Evolutionary conservation across 768 basidiomycete genomes (phyloP).

Genomic region (Leucocoprinus leucothites): DNA sequence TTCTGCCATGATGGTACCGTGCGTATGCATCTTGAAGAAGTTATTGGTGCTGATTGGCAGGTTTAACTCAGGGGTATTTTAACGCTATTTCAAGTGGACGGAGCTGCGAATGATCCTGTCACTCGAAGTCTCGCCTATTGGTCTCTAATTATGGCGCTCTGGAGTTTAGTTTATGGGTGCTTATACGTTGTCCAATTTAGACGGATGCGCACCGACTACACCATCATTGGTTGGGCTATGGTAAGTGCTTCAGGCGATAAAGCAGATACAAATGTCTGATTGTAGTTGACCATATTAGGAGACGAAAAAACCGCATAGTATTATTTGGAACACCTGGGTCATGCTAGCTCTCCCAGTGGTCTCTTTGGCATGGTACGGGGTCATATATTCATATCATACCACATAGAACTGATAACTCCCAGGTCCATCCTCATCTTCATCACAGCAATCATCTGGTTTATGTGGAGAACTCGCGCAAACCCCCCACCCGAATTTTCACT

Average conservation of each 20-base stretch:
- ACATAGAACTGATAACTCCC: too few species aligned
- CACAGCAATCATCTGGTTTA: conserved; percentile 46
- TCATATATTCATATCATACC: background rate
- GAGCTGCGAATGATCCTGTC: conserved; percentile 1
- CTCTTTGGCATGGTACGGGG: conserved; percentile 54
- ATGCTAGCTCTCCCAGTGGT: conserved; percentile 56
- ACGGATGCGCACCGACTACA: background rate
- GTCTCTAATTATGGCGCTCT: background rate
- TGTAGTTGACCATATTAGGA: too few species aligned
- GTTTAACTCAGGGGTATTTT: conserved; percentile 24
- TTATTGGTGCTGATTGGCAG: background rate
- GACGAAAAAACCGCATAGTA: conserved; percentile 32
- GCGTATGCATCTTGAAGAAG: background rate
- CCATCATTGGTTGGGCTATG: conserved; percentile 4
- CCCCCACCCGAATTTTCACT: conserved; percentile 18
- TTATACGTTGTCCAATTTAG: conserved; percentile 6
- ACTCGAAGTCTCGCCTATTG: conserved; percentile 4
- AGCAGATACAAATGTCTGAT: too few species aligned
- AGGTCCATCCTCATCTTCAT: conserved; percentile 27
- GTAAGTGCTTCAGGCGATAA: background rate
- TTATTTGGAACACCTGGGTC: conserved; percentile 64
- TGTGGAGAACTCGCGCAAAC: conserved; percentile 38
- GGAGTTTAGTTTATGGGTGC: conserved; percentile 7
- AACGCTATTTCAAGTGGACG: conserved; percentile 27
- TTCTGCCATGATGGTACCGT: background rate